Conservation (phyloP, 2,329 filamentous ascomycete species). For the Talaromyces funiculosus region DNA sequence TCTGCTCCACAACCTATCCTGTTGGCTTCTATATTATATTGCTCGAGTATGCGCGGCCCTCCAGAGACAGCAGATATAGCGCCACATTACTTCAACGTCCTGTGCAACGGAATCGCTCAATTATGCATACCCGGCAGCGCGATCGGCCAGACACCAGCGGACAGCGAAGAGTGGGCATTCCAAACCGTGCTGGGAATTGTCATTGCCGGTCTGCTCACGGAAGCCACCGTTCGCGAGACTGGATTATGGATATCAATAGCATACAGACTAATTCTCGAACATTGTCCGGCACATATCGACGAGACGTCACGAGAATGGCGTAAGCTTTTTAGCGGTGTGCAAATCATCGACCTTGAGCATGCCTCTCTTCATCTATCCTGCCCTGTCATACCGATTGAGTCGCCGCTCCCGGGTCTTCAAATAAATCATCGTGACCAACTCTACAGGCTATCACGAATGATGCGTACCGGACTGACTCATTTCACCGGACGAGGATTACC, state of each 20-base stretch:
- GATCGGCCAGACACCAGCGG: slow-evolving; percentile 1
- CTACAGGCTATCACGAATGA: slow-evolving; percentile 14
- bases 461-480: slow-evolving; percentile 14
- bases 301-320: slow-evolving; percentile 14
- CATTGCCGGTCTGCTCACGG: slow-evolving; percentile 11
- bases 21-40: slow-evolving; percentile 14
- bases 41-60: slow-evolving; percentile 12
- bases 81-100: slow-evolving; percentile 9
- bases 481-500: slow-evolving; percentile 14
- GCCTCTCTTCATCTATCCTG: slow-evolving; percentile 15
- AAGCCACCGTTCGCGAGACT: slow-evolving; percentile 11
- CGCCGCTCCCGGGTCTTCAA: slow-evolving; percentile 11
- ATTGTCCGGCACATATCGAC: slow-evolving; percentile 12
- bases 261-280: slow-evolving; percentile 9
- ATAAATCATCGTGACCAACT: slow-evolving; percentile 13
- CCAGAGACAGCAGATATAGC: slow-evolving; percentile 7
- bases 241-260: slow-evolving; percentile 14
- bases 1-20: slow-evolving; percentile 14
- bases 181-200: slow-evolving; percentile 13
- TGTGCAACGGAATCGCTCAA: slow-evolving; percentile 13
- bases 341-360: slow-evolving; percentile 14
- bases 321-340: slow-evolving; percentile 14
- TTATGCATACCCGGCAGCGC: slow-evolving; percentile 6
- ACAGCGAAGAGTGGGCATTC: slow-evolving; percentile 14
- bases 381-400: slow-evolving; percentile 14